These are phyloP conservation scores for Lolium multiflorum DNA, from an alignment of 176 grass and related monocot genomes.

Conservation along the genomic window DNA sequence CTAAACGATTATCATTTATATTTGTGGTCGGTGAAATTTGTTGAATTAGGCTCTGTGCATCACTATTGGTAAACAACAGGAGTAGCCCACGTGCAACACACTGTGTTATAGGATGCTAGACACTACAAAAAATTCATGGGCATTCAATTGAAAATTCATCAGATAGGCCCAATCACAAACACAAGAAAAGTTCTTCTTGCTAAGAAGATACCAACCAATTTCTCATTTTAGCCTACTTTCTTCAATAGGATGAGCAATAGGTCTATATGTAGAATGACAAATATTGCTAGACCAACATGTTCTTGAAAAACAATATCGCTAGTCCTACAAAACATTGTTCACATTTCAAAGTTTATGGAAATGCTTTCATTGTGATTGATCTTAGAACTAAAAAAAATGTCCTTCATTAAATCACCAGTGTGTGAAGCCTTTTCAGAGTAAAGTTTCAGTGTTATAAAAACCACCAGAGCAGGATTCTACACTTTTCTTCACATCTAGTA, in stretches of 20 bases:
- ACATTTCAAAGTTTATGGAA: no score
- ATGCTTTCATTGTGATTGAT: no score
- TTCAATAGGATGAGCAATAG: neutral
- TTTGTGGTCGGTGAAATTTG: slow-evolving; percentile 13
- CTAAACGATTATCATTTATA: no score
- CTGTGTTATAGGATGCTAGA: neutral
- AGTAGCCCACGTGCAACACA: neutral
- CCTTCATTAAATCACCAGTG: neutral
- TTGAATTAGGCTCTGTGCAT: slow-evolving; percentile 6
- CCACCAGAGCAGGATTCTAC: neutral
- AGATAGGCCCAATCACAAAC: no score
- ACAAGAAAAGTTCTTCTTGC: slow-evolving; percentile 7
- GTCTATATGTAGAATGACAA: neutral
- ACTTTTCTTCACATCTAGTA: neutral
- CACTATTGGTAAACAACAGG: neutral
- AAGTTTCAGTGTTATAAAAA: neutral
- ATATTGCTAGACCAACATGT: slow-evolving; percentile 6
- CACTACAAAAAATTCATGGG: slow-evolving; percentile 3
- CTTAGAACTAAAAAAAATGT: slow-evolving; percentile 19
- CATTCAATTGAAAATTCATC: no score
- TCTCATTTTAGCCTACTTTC: neutral
- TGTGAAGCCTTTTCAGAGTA: neutral
- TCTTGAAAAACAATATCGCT: neutral
- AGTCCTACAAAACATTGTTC: neutral
- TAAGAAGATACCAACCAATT: neutral